These are phyloP conservation scores for Tetrapyrgos nigripes DNA, from an alignment of 1,284 basidiomycete species.

Conservation along the genomic window DNA sequence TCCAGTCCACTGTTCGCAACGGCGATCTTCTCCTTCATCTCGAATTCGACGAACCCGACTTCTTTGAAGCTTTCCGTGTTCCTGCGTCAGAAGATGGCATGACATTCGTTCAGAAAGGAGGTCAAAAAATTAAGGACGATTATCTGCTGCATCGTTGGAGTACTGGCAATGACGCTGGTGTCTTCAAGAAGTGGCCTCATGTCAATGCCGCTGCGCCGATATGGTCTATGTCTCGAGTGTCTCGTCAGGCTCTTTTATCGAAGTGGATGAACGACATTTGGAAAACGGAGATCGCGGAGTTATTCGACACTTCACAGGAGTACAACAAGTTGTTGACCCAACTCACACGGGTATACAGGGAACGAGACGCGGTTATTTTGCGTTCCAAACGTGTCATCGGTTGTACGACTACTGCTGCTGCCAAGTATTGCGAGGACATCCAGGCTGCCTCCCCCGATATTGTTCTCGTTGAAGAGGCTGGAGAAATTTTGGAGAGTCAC, in stretches of 20 bases:
- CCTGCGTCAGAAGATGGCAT: slow-evolving; percentile 49
- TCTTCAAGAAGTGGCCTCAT: slow-evolving; percentile 35
- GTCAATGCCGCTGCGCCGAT: slow-evolving; percentile 35
- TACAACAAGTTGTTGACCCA: slow-evolving; percentile 50
- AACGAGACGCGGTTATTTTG: slow-evolving; percentile 44
- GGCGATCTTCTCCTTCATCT: slow-evolving; percentile 46
- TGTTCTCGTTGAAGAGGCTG: slow-evolving; percentile 71
- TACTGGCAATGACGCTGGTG: slow-evolving; percentile 47
- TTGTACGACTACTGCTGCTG: slow-evolving; percentile 72
- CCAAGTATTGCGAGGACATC: slow-evolving; percentile 58
- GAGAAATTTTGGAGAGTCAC: slow-evolving; percentile 74
- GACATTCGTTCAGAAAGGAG: slow-evolving; percentile 43
- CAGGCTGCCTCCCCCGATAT: slow-evolving; percentile 52
- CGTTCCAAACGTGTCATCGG: slow-evolving; percentile 63
- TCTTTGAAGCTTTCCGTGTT: slow-evolving; percentile 54
- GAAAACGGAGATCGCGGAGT: slow-evolving; percentile 38
- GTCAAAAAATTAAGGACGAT: slow-evolving; percentile 36
- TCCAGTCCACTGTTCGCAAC: slow-evolving; percentile 23
- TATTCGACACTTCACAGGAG: slow-evolving; percentile 42
- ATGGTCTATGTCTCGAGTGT: slow-evolving; percentile 49
- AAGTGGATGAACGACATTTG: slow-evolving; percentile 52
- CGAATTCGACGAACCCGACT: slow-evolving; percentile 52
- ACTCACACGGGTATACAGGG: slow-evolving; percentile 43
- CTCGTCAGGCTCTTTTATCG: slow-evolving; percentile 37
- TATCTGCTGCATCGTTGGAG: slow-evolving; percentile 59